These are phyloP conservation scores for Beverwykella pulmonaria DNA, from an alignment of 495 filamentous ascomycete genomes.

Conservation along the genomic window DNA sequence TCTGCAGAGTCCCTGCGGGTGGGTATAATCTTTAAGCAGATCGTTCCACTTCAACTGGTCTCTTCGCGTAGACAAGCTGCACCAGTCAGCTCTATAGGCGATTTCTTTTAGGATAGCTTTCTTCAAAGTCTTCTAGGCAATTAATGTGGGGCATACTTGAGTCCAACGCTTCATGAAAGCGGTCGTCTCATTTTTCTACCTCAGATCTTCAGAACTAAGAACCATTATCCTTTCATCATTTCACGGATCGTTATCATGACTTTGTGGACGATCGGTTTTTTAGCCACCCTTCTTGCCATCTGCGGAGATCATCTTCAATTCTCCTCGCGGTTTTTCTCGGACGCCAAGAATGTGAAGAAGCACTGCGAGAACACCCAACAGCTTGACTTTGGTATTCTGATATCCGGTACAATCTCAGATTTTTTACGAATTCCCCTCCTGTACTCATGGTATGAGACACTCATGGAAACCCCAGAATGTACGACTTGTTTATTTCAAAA, in stretches of 20 bases:
- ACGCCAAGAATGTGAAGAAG: constrained; percentile 1
- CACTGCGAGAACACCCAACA: neutral
- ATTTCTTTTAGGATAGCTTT: too few relatives aligned
- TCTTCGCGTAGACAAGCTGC: too few relatives aligned
- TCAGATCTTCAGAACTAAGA: constrained; percentile 5
- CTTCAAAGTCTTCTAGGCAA: too few relatives aligned
- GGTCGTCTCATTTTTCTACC: constrained; percentile 7
- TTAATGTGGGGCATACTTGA: too few relatives aligned
- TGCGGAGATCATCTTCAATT: neutral
- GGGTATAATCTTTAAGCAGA: too few relatives aligned
- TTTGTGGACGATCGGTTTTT: constrained; percentile 1
- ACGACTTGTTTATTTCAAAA: neutral
- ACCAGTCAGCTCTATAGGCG: too few relatives aligned
- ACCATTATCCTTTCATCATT: neutral
- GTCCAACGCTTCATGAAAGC: constrained; percentile 1
- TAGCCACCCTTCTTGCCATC: neutral
- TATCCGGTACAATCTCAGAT: constrained; percentile 8
- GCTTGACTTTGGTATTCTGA: constrained; percentile 1
- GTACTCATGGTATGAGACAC: constrained; percentile 2
- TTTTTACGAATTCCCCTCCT: neutral
- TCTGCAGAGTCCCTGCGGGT: too few relatives aligned
- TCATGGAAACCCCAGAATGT: neutral
- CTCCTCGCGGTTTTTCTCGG: neutral
- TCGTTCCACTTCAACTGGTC: too few relatives aligned
- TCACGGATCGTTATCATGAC: constrained; percentile 7